Base-by-base conservation (phyloP, 75 land plant species). In the Pseudotsuga menziesii region DNA sequence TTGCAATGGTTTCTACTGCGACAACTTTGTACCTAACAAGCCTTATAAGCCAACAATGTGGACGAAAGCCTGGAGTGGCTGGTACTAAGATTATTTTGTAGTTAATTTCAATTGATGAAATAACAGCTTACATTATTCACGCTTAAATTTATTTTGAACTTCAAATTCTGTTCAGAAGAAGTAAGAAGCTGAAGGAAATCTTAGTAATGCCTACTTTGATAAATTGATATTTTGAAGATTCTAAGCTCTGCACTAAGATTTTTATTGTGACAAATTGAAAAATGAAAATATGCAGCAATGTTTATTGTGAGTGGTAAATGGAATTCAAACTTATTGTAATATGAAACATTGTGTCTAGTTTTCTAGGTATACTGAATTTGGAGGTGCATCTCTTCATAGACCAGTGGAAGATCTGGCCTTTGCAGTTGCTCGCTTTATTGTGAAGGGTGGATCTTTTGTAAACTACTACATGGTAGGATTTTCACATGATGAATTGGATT, bases 31-130 rank as follows among this genome's bases (percentile, higher is more conserved):
- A 39, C 95, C 97, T 16, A 94, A 92, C 82, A 83, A 83, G 54
- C 77, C 82, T 27, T 75, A 87, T 19, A 94, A 94, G 81, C 97
- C 97, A 14, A 84, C 86, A 54, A 93, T 94, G 80, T 94, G 97
- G 97, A 94, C 97, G 8, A 91, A 93, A 80, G 88, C 87, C 61
- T 93, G 93, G 96, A 91, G 86, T 80, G 95, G 93, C 76, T 94
- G 97, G 97, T 94, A 48, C 54, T 48, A 2, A 9, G 54, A 48
- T 48, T 48, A 9, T 48, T 48, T 48, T 48, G 54, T 7, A 44
- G 9, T 44, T 44, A 6, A 8, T 44, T 44, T 44, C 8, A 44
- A 8, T 8, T 44, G 52, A 1, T 7, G 52, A 9, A 44, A 44
- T 48, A 48, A 48, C 54, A 48, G 54, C 11, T 48, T 48, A 11